phyloP scores from a whole-genome alignment of 2,329 filamentous ascomycete genomes.

The Aspergillus sp. region DNA sequence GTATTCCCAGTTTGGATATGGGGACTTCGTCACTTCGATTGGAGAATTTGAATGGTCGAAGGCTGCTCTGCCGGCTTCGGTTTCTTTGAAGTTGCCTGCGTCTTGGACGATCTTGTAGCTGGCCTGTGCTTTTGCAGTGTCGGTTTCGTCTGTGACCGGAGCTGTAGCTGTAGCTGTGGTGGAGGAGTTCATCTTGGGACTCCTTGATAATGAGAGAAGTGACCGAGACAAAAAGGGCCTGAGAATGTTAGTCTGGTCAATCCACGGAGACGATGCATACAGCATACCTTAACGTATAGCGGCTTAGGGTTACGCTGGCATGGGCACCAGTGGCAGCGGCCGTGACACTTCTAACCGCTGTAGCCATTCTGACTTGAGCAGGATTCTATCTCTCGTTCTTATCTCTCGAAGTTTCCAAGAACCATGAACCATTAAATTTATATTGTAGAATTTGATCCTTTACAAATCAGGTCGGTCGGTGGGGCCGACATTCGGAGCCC shows the following conservation, averaged over 20 bases:
- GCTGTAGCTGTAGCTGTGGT: neutral
- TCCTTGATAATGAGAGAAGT: no score
- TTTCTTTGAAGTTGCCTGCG: conserved; percentile 34
- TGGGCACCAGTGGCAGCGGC: no score
- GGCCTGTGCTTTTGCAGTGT: neutral
- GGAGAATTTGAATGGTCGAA: conserved; percentile 33
- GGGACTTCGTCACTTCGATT: conserved; percentile 41
- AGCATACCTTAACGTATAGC: no score
- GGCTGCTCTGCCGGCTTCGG: conserved; percentile 43
- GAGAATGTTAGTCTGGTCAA: neutral
- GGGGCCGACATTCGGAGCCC: neutral
- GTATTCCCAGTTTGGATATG: conserved; percentile 42
- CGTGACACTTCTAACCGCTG: neutral
- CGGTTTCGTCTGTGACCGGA: no score
- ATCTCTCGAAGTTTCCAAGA: neutral
- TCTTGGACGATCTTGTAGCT: conserved; percentile 16
- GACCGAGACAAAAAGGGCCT: neutral
- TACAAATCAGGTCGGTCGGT: neutral
- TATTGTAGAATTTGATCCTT: neutral
- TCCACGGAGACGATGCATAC: no score
- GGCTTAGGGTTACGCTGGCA: no score
- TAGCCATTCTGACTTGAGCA: neutral
- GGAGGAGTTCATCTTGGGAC: neutral
- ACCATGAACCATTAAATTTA: neutral
- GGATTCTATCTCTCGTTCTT: neutral